phyloP scores from a whole-genome alignment of 2,329 filamentous ascomycete species.

The Aspergillus fructus region DNA sequence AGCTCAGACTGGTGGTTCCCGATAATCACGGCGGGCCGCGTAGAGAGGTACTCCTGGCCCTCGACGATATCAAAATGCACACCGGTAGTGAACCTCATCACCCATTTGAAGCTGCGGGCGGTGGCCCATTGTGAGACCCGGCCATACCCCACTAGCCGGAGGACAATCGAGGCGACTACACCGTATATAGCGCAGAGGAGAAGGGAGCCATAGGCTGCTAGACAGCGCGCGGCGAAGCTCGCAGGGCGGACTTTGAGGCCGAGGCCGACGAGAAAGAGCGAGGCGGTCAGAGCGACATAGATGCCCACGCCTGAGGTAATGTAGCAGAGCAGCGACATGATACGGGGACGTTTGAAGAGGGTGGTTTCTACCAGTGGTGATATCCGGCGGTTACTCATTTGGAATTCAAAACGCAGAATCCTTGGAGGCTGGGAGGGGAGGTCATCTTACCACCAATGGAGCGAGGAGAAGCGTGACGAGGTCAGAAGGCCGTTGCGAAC shows the following conservation, averaged over 20 bases:
- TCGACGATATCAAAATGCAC: slow-evolving; percentile 71
- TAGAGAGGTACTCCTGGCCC: slow-evolving; percentile 64
- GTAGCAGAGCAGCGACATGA: slow-evolving; percentile 64
- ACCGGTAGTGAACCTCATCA: slow-evolving; percentile 73
- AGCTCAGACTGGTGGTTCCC: slow-evolving; percentile 96
- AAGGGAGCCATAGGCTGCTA: slow-evolving; percentile 47
- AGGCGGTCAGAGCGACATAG: slow-evolving; percentile 62
- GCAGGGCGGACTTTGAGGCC: slow-evolving; percentile 44
- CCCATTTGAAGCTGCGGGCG: slow-evolving; percentile 74
- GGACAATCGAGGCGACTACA: slow-evolving; percentile 67
- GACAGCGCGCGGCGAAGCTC: slow-evolving; percentile 47
- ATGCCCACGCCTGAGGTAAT: slow-evolving; percentile 60
- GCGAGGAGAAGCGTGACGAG: slow-evolving; percentile 13
- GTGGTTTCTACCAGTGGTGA: background rate
- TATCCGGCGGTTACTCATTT: background rate
- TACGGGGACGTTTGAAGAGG: slow-evolving; percentile 7
- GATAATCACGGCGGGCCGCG: slow-evolving; percentile 83
- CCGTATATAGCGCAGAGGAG: slow-evolving; percentile 66
- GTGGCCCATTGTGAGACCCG: slow-evolving; percentile 83
- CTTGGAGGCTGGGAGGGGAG: background rate
- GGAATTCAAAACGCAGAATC: background rate
- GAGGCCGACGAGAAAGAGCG: slow-evolving; percentile 44
- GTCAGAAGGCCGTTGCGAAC: slow-evolving; percentile 15
- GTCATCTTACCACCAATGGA: slow-evolving; percentile 6
- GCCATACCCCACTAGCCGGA: slow-evolving; percentile 70